These are phyloP conservation scores for Isoetes taiwanensis DNA, from an alignment of 75 land plant genomes.

Conservation along the genomic window DNA sequence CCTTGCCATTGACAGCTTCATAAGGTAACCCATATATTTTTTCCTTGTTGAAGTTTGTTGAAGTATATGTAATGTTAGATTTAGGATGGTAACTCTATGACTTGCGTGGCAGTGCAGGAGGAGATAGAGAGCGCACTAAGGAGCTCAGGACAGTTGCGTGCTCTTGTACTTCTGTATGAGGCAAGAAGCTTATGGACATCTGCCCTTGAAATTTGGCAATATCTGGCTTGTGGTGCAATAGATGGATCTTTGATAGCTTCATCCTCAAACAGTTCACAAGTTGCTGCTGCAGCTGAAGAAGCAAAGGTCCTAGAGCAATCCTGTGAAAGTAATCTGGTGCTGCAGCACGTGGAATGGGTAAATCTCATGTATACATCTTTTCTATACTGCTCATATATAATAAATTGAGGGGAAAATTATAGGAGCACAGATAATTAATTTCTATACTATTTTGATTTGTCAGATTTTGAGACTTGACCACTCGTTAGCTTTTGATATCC, in stretches of 20 bases:
- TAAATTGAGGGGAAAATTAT: background rate
- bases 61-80: too few relatives aligned
- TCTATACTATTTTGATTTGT: background rate
- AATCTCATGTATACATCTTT: constrained; percentile 8
- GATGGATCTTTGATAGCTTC: constrained; percentile 8
- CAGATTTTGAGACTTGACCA: constrained; percentile 68
- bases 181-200: constrained; percentile 57
- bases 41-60: too few relatives aligned
- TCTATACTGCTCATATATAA: background rate
- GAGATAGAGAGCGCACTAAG: constrained; percentile 73
- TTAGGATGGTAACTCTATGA: too few relatives aligned
- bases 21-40: too few relatives aligned
- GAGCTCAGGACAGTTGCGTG: constrained; percentile 68
- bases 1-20: too few relatives aligned
- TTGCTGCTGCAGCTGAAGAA: constrained; percentile 72
- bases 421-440: background rate
- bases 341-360: constrained; percentile 89
- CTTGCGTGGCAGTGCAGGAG: constrained; percentile 90
- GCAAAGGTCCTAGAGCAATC: constrained; percentile 72
- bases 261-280: too few relatives aligned
- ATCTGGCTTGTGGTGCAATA: constrained; percentile 24
- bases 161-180: constrained; percentile 89
- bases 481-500: constrained; percentile 45
- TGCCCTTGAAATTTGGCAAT: constrained; percentile 76
- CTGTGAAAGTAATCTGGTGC: constrained; percentile 62